Base-by-base conservation (phyloP, 73 alveolate genomes). In the Diophrys appendiculata region DNA sequence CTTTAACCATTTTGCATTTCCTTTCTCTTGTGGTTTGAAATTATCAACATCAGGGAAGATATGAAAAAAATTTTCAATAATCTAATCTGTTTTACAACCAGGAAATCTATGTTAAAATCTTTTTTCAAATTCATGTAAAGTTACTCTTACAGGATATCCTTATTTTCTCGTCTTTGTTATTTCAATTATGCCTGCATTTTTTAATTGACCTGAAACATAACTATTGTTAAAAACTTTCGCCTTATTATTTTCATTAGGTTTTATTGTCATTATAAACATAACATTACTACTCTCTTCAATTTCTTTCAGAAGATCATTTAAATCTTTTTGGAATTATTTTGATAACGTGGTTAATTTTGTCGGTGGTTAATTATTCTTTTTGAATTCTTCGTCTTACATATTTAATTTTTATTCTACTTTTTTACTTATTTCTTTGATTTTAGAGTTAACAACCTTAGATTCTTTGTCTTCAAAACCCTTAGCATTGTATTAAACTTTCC, bases 151-250 rank as follows among this genome's bases (percentile, higher is more conserved):
- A 0, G 94, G 83, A 60, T 92, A 92, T 52, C 98, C 98, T 14
- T 85, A 78, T 78, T 91, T 92, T 60, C 99, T 88, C 56, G 95
- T 96, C 80, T 97, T 89, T 73, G 95, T 96, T 2, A 98, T 93
- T 82, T 96, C 99, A 65, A 96, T 89, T 80, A 96, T 83, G 27
- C 99, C 99, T 53, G 98, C 98, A 85, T 96, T 94, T 87, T 92
- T 88, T 25, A 96, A 78, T 81, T 96, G 92, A 69, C 94, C 91
- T 72, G 91, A 83, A 24, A 90, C 96, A 43, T 94, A 97, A 64
- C 73, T 56, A 52, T 97, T 88, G 33, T 96, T 97, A 65, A 96
- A 92, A 69, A 80, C 77, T 27, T 80, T 67, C 1, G 98, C 96
- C 34, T 89, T 80, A 78, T 91, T 94, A 60, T 78, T 54, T 56